Evolutionary conservation across 768 basidiomycete genomes (phyloP), one percentile per base, ranked within the genome.

Genomic region (Lactifluus rugatus): DNA sequence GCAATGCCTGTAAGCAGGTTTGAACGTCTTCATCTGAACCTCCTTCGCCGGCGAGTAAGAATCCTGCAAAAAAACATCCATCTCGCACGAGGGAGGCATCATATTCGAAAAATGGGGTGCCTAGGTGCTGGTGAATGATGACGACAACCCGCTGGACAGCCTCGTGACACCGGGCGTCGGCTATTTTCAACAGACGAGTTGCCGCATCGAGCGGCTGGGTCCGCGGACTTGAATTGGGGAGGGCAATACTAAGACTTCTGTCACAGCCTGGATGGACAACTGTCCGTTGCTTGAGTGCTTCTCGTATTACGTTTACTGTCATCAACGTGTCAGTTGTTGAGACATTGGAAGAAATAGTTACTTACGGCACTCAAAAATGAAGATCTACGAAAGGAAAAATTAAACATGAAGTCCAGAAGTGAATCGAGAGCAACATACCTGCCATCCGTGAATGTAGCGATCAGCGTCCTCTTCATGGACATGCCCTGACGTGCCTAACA

Each of bases 281-380:
- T 2, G 78, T 71, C 32, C 78, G 82, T 58, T 84, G 81, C 66
- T 87, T 84, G 31, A 96, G 80, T 2, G 84, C 80, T 67, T 93
- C 91, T 28, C 89, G 84, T 64, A 95, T 87, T 63, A 91, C 80
- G 69, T 93, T 93, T 68, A 93, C 87, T 83, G 68, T 44, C 23
- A 26, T 23, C 53, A 52, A 48, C 23, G 9, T 26, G 46, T 50
- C 14, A 54, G 45, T 14, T 14, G 21, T 37, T 11, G 37, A 32
- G 56, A 50, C 51, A 37, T 47, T 62, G 51, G 59, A 46, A 46
- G 44, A 57, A 66, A 37, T 52, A 51, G 31, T 57, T 25, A 80
- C 85, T 76, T 69, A 87, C 85, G 79, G 69, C 88, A 91, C 70
- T 94, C 90, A 64, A 95, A 95, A 62, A 94, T 84, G 71, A 89